These are phyloP conservation scores for Capsella bursapastoris DNA, from an alignment of 345 rosid genomes.

Conservation along the genomic window DNA sequence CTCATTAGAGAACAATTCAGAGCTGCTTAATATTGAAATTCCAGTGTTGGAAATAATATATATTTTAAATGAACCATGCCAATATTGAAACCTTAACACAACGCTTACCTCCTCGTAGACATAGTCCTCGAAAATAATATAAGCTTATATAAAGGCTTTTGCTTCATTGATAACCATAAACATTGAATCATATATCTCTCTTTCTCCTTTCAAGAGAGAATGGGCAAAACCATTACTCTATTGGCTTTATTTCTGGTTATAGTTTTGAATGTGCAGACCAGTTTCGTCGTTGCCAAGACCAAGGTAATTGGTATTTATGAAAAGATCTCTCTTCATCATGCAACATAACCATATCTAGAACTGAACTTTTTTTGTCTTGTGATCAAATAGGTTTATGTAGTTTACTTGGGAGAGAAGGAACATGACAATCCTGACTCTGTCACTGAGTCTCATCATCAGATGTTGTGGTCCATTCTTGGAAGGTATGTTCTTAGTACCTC, in stretches of 20 bases:
- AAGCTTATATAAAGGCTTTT: slow-evolving; percentile 10
- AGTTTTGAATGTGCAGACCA: not conserved
- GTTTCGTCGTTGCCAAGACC: slow-evolving; percentile 5
- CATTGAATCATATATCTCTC: not conserved
- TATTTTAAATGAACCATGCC: not conserved
- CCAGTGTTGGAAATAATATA: not conserved
- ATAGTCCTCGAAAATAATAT: not conserved
- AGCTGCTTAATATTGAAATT: not conserved
- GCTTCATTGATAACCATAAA: not conserved
- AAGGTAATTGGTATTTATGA: not conserved
- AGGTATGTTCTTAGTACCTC: slow-evolving; percentile 42
- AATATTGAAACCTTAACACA: not conserved
- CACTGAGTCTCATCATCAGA: slow-evolving; percentile 56
- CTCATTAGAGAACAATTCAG: not conserved
- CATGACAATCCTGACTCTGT: slow-evolving; percentile 47
- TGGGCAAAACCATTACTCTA: slow-evolving; percentile 1
- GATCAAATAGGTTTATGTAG: slow-evolving; percentile 51
- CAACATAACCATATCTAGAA: not conserved
- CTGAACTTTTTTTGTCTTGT: not conserved
- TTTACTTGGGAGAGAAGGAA: slow-evolving; percentile 59
- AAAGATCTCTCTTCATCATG: slow-evolving; percentile 8
- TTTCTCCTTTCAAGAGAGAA: not conserved
- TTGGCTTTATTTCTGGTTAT: not conserved
- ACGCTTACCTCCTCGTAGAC: not conserved
- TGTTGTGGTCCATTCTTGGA: slow-evolving; percentile 57